A percentile compares a stretch with the other conserved stretches of the same genome.
Conservation (phyloP, 257 asterid genomes). For the Coffea eugenioides region DNA sequence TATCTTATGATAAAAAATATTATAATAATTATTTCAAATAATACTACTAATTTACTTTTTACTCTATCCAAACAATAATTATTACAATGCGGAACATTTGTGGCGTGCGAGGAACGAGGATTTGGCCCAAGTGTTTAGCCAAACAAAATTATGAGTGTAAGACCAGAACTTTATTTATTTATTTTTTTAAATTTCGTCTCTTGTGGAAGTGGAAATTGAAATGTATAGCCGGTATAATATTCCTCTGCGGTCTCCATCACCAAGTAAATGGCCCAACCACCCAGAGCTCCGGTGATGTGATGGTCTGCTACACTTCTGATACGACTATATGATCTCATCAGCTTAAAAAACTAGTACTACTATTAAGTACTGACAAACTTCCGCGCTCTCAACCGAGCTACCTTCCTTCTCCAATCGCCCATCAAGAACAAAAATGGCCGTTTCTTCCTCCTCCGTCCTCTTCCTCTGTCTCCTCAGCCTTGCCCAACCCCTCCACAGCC, state of each 20-base stretch:
- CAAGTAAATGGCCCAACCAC: not conserved
- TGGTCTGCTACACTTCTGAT: not conserved
- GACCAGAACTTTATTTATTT: too few species aligned
- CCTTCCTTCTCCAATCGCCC: not conserved
- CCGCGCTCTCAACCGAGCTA: not conserved
- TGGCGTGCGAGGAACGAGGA: too few species aligned
- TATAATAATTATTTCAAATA: too few species aligned
- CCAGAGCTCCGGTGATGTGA: not conserved
- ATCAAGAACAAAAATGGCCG: conserved; percentile 1
- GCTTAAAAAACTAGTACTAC: not conserved
- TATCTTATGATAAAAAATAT: too few species aligned
- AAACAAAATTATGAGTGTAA: too few species aligned
- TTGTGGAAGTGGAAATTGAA: too few species aligned
- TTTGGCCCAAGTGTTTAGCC: too few species aligned
- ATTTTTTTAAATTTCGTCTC: too few species aligned
- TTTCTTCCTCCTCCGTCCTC: conserved; percentile 4
- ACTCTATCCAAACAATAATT: too few species aligned
- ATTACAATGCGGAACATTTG: too few species aligned
- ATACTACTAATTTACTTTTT: too few species aligned
- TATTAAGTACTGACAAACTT: not conserved
- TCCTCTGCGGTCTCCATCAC: not conserved
- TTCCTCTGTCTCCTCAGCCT: conserved; percentile 17
- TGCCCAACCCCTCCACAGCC: not conserved
- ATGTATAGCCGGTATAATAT: too few species aligned
- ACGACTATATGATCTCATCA: not conserved